A percentile compares a stretch with the other conserved stretches of the same genome.
These are phyloP conservation scores for Lanmaoa rubissima DNA, from an alignment of 768 basidiomycete genomes.

Conservation along the genomic window DNA sequence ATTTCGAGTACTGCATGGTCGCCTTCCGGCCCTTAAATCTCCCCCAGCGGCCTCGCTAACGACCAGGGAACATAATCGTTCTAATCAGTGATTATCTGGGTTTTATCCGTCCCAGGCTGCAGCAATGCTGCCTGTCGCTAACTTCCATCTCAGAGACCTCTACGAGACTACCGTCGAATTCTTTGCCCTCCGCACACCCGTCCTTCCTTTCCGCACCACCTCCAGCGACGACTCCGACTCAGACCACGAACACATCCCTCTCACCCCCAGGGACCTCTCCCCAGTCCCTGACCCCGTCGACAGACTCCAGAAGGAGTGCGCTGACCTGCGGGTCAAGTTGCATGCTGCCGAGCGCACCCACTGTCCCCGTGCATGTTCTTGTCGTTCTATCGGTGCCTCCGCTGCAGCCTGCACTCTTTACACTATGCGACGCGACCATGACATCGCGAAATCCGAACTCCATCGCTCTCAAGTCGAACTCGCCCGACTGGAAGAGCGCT, in stretches of 20 bases:
- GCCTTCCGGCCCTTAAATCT: constrained; percentile 7
- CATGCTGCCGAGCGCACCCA: constrained; percentile 35
- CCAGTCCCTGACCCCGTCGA: constrained; percentile 42
- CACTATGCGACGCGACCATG: constrained; percentile 52
- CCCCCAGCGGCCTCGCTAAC: neutral
- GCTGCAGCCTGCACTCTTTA: constrained; percentile 43
- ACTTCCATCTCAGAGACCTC: constrained; percentile 46
- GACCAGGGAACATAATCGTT: constrained; percentile 4
- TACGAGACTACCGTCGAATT: constrained; percentile 60
- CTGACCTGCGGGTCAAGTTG: constrained; percentile 44
- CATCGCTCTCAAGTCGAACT: constrained; percentile 53
- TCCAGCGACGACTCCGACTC: constrained; percentile 30
- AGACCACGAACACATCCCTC: constrained; percentile 25
- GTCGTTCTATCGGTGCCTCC: constrained; percentile 35
- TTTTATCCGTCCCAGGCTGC: constrained; percentile 33
- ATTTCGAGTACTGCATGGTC: neutral
- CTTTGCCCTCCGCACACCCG: constrained; percentile 47
- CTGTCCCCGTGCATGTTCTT: constrained; percentile 32
- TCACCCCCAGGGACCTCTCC: constrained; percentile 33
- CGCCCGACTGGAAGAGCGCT: constrained; percentile 58
- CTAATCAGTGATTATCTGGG: constrained; percentile 37
- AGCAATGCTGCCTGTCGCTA: constrained; percentile 45
- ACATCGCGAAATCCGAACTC: constrained; percentile 53
- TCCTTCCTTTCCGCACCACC: constrained; percentile 24
- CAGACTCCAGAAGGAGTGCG: constrained; percentile 40